Evolutionary conservation across 1,284 basidiomycete genomes (phyloP).

Genomic region (Cryptococcus amylolentus): DNA sequence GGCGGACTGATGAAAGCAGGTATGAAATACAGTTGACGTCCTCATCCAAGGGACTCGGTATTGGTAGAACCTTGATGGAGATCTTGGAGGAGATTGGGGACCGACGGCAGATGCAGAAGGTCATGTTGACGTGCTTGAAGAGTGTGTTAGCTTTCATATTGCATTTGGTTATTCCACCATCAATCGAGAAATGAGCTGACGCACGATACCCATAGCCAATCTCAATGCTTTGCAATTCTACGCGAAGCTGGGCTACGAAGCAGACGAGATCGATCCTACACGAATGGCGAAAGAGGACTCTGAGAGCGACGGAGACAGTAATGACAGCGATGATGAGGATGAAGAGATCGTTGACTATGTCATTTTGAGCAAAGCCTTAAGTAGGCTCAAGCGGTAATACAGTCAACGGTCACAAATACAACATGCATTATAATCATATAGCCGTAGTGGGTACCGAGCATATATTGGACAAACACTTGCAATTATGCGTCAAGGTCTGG

Average conservation of each 20-base stretch:
- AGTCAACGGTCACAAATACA: too few species aligned
- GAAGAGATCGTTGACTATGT: constrained; percentile 24
- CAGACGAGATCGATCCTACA: constrained; percentile 48
- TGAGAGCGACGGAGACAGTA: constrained; percentile 9
- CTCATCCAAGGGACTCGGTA: constrained; percentile 21
- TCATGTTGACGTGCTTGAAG: constrained; percentile 46
- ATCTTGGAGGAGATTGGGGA: constrained; percentile 36
- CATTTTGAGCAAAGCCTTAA: constrained; percentile 30
- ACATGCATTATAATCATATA: too few species aligned
- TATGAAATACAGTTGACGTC: constrained; percentile 43
- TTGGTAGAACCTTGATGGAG: constrained; percentile 32
- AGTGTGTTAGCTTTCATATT: constrained; percentile 20
- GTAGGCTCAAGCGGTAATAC: too few species aligned
- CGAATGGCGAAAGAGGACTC: constrained; percentile 30
- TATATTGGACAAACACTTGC: too few species aligned
- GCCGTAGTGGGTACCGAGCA: too few species aligned
- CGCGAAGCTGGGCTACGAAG: constrained; percentile 29
- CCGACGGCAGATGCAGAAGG: constrained; percentile 36
- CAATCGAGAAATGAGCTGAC: too few species aligned
- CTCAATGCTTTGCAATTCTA: constrained; percentile 31
- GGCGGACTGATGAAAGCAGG: constrained; percentile 14
- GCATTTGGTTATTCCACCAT: too few species aligned
- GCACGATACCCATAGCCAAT: too few species aligned
- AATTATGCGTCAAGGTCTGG: neutral
- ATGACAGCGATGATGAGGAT: constrained; percentile 6